Percentiles rank a stretch among this genome's conserved stretches.
Evolutionary conservation across 768 basidiomycete genomes (phyloP).

Genomic region (Kockovaella imperatae): DNA sequence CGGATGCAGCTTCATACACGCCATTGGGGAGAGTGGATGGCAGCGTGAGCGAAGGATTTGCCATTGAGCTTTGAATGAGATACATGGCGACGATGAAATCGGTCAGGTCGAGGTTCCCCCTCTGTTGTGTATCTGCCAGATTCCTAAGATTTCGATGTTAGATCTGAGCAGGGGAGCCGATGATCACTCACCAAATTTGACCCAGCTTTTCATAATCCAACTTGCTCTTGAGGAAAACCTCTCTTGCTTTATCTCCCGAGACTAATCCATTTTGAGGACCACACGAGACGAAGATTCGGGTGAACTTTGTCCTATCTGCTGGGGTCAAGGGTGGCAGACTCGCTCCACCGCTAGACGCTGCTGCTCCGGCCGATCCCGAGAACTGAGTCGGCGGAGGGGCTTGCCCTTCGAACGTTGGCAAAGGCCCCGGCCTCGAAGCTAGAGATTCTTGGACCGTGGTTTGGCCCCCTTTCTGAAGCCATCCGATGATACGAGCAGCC

Average conservation of each 20-base stretch:
- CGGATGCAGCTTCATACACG: conserved; percentile 69
- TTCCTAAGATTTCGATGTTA: conserved; percentile 53
- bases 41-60: conserved; percentile 61
- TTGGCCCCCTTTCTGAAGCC: conserved; percentile 75
- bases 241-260: conserved; percentile 74
- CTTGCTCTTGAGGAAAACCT: conserved; percentile 84
- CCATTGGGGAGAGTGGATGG: conserved; percentile 71
- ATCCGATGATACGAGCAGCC: conserved; percentile 83
- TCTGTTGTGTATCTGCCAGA: conserved; percentile 87
- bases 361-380: conserved; percentile 45
- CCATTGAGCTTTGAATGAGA: conserved; percentile 88
- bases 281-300: conserved; percentile 63
- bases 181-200: conserved; percentile 70
- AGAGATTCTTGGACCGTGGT: conserved; percentile 54
- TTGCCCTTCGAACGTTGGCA: conserved; percentile 67
- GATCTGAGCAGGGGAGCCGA: neutral
- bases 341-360: conserved; percentile 48
- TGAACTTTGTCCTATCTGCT: conserved; percentile 78
- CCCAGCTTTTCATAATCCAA: conserved; percentile 77
- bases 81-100: conserved; percentile 97
- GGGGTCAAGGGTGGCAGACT: conserved; percentile 61
- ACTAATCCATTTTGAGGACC: conserved; percentile 70
- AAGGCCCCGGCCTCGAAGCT: conserved; percentile 56
- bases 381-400: conserved; percentile 49
- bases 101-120: conserved; percentile 75